phyloP scores from a whole-genome alignment of 495 filamentous ascomycete genomes.

The Cercophora sp. region DNA sequence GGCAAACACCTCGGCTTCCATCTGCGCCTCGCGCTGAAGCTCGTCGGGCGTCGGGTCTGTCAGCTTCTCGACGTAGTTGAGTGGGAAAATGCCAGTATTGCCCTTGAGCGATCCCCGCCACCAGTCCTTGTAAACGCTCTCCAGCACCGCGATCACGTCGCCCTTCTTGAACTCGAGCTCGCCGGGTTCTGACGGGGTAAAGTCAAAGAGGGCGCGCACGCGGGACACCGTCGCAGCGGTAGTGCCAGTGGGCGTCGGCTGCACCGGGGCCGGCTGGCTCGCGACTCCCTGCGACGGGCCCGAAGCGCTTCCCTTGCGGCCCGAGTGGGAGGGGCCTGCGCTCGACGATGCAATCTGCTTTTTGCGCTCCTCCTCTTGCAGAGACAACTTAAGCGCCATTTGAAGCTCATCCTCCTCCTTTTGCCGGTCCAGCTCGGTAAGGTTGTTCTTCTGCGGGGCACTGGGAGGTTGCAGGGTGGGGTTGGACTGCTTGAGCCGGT shows the following conservation, averaged over 20 bases:
- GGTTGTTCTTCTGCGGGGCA: constrained; percentile 84
- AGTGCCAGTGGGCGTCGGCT: constrained; percentile 53
- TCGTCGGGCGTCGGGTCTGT: constrained; percentile 92
- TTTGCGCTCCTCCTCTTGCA: constrained; percentile 71
- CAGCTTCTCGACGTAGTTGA: constrained; percentile 98
- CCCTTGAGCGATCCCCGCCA: constrained; percentile 95
- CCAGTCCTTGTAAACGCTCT: constrained; percentile 99
- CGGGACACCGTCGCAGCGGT: constrained; percentile 97
- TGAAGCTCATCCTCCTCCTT: constrained; percentile 98
- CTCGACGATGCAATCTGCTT: constrained; percentile 30
- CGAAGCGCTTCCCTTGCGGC: constrained; percentile 13
- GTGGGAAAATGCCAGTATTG: constrained; percentile 94
- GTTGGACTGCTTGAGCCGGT: constrained; percentile 78
- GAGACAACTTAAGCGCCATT: constrained; percentile 86
- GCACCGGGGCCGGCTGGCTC: constrained; percentile 34
- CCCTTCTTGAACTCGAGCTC: constrained; percentile 96
- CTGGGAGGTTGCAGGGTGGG: constrained; percentile 89
- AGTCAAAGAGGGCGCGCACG: constrained; percentile 91
- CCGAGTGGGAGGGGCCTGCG: constrained; percentile 33
- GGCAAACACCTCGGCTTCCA: constrained; percentile 96
- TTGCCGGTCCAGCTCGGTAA: constrained; percentile 84
- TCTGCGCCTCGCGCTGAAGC: constrained; percentile 90
- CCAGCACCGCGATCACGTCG: constrained; percentile 93
- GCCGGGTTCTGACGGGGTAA: constrained; percentile 86
- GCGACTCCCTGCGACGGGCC: constrained; percentile 15